Conservation (phyloP, 2,329 filamentous ascomycete species). For the Cladorrhinum sp. region DNA sequence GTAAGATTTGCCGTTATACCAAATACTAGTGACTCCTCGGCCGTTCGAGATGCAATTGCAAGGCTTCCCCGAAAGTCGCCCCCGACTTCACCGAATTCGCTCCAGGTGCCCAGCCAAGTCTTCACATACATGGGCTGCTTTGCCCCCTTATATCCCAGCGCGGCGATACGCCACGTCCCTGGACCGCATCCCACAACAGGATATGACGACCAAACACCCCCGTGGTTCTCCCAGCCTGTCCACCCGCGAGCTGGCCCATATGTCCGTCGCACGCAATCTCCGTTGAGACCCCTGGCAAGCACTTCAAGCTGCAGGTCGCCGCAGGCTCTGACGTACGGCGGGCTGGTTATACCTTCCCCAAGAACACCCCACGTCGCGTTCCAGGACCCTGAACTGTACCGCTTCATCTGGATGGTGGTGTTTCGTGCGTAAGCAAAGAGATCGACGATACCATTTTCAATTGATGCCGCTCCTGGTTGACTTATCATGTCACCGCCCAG, state of each 20-base stretch:
- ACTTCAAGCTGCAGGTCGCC: neutral
- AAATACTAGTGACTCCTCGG: slow-evolving; percentile 2
- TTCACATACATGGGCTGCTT: neutral
- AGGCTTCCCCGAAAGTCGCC: neutral
- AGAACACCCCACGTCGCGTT: neutral
- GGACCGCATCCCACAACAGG: neutral
- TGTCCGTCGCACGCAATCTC: neutral
- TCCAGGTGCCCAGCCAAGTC: neutral
- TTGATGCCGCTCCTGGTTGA: neutral
- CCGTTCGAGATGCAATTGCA: neutral
- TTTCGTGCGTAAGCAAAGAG: too few relatives aligned
- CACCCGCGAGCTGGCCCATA: neutral
- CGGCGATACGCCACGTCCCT: neutral
- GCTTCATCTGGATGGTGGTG: slow-evolving; percentile 1
- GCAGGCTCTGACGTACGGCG: neutral
- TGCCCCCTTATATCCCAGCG: neutral
- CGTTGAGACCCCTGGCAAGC: neutral
- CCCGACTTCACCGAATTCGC: neutral
- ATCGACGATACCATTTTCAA: neutral
- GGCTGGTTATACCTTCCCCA: neutral
- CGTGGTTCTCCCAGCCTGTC: neutral
- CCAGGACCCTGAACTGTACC: neutral
- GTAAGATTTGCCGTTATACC: neutral
- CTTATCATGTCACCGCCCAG: slow-evolving; percentile 2
- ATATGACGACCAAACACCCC: neutral